Evolutionary conservation across 306 rosid species (phyloP), one percentile per base, ranked within the genome.

Genomic region (Lathyrus aphaca): DNA sequence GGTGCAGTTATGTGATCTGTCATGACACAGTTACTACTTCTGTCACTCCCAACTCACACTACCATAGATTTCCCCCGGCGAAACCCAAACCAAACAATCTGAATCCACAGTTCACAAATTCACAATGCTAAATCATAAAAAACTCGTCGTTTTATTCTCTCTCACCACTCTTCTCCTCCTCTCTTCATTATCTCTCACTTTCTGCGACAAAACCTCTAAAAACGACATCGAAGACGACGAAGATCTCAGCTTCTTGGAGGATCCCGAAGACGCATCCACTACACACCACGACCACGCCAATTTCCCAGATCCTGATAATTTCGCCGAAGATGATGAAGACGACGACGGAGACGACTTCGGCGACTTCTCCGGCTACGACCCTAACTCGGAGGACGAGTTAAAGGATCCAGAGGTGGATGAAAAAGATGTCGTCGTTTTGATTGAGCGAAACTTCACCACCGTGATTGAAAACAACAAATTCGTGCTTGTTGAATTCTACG

Each of bases 181-280:
- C 59, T 86, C 99, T 61, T 76, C 89, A 0, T 78, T 81, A 65
- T 72, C 86, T 12, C 73, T 66, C 71, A 46, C 81, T 19, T 48
- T 84, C 71, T 82, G 68, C 84, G 77, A 76, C 2, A 74, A 51
- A 21, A 0, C 69, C 21, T 18, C 61, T 3, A 76, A 68, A 59
- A 51, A 74, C 68, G 77, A 73, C 69, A 21, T 70, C 70, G 88
- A 80, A 11, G 89, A 62, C 55, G 79, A 69, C 57, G 86, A 94
- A 75, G 99, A 94, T 78, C 97, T 94, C 80, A 91, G 95, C 79
- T 91, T 91, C 78, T 92, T 94, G 19, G 97, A 89, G 25, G 99
- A 94, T 32, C 71, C 82, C 8, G 83, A 74, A 27, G 90, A 61
- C 50, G 3, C 77, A 21, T 15, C 79, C 27, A 16, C 77, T 21